These are phyloP conservation scores for Picea abies DNA, from an alignment of 83 land plant species.

Conservation along the genomic window DNA sequence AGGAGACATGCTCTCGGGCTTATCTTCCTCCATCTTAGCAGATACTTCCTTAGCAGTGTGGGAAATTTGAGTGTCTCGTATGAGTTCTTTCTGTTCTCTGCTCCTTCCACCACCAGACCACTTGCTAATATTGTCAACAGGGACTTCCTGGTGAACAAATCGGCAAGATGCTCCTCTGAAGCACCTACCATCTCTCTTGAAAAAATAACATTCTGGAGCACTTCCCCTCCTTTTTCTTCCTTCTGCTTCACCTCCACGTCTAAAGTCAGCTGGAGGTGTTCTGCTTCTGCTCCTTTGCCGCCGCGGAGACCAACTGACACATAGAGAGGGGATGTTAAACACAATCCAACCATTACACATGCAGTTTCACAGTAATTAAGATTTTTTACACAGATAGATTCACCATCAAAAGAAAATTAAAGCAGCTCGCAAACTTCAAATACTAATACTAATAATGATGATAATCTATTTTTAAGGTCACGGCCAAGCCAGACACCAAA, in stretches of 20 bases:
- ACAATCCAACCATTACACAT: background rate
- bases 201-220: slow-evolving; percentile 43
- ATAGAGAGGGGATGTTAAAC: background rate
- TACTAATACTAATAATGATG: background rate
- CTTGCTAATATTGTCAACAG: slow-evolving; percentile 21
- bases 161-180: slow-evolving; percentile 70
- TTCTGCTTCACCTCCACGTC: slow-evolving; percentile 30
- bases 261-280: slow-evolving; percentile 39
- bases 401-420: background rate
- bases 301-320: slow-evolving; percentile 58
- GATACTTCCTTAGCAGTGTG: background rate
- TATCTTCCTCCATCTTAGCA: background rate
- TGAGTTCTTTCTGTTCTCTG: background rate
- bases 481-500: no score
- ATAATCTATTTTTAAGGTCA: no score
- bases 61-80: background rate
- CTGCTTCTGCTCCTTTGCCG: slow-evolving; percentile 46
- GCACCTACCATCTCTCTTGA: slow-evolving; percentile 50
- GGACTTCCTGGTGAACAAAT: slow-evolving; percentile 39
- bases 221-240: slow-evolving; percentile 33
- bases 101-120: background rate
- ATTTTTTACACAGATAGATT: background rate
- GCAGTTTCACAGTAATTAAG: background rate
- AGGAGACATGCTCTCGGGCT: background rate
- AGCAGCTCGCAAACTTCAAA: background rate